Percentiles rank a stretch among this genome's conserved stretches.
Evolutionary conservation across 2,329 filamentous ascomycete genomes (phyloP).

Genomic region (Myriosclerotinia duriaeana): DNA sequence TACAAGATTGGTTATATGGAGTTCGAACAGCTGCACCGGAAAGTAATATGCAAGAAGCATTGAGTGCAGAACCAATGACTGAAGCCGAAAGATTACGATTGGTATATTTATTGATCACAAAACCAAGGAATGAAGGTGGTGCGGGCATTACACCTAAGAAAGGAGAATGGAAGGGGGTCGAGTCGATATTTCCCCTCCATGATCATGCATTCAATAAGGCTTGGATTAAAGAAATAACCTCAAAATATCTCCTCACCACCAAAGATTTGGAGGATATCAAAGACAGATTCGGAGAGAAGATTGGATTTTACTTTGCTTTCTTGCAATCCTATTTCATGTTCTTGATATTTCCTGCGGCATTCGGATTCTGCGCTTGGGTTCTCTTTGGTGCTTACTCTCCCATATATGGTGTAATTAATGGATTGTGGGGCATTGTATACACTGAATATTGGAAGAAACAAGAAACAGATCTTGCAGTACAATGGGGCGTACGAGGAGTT

Average conservation of each 20-base stretch:
- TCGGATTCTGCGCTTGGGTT: conserved; percentile 76
- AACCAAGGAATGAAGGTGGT: conserved; percentile 70
- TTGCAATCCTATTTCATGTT: conserved; percentile 88
- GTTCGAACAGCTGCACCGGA: conserved; percentile 75
- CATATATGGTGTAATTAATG: conserved; percentile 74
- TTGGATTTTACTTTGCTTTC: conserved; percentile 96
- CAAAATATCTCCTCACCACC: conserved; percentile 65
- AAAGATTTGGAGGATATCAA: conserved; percentile 72
- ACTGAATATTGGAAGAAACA: conserved; percentile 97
- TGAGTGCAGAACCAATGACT: conserved; percentile 73
- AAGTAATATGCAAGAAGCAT: conserved; percentile 66
- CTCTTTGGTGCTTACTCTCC: conserved; percentile 83
- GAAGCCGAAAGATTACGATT: conserved; percentile 86
- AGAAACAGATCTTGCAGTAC: conserved; percentile 78
- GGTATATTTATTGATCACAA: conserved; percentile 81
- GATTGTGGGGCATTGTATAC: conserved; percentile 85
- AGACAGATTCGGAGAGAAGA: conserved; percentile 75
- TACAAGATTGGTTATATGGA: conserved; percentile 92
- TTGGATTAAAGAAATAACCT: conserved; percentile 74
- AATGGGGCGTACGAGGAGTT: conserved; percentile 86
- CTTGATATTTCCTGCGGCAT: conserved; percentile 74
- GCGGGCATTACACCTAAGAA: conserved; percentile 71
- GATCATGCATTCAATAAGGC: conserved; percentile 71
- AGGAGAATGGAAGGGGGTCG: conserved; percentile 71
- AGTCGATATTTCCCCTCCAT: conserved; percentile 76